Conservation (phyloP, 2,329 filamentous ascomycete genomes). For the Cytospora paraplurivora region DNA sequence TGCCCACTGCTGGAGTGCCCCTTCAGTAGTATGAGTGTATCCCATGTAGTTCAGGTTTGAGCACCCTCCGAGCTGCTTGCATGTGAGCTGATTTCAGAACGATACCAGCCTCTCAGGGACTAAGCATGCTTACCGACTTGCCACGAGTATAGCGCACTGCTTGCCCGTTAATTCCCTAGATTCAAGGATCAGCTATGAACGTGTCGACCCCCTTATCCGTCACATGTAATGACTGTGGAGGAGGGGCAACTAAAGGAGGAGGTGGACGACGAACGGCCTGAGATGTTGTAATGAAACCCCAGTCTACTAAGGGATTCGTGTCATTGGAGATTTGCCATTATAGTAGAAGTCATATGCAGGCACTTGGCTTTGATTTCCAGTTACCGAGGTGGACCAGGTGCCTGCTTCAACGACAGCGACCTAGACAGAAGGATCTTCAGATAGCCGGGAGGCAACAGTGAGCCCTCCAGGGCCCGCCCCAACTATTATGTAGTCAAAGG, state of each 20-base stretch:
- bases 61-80: conserved; percentile 12
- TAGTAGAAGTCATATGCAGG: too few species aligned
- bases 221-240: too few species aligned
- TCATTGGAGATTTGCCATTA: too few species aligned
- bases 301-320: neutral
- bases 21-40: neutral
- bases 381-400: neutral
- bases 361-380: neutral
- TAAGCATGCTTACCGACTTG: too few species aligned
- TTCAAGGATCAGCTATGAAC: too few species aligned
- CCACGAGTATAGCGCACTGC: too few species aligned
- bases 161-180: conserved; percentile 1
- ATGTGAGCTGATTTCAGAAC: too few species aligned
- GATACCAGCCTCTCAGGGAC: too few species aligned
- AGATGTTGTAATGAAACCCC: conserved; percentile 8
- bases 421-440: neutral
- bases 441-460: neutral
- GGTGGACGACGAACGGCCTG: too few species aligned
- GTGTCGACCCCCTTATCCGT: too few species aligned
- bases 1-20: conserved; percentile 5
- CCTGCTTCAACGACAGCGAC: conserved; percentile 19
- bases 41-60: conserved; percentile 1
- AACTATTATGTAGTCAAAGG: neutral
- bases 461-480: neutral
- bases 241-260: too few species aligned